Base-by-base conservation (phyloP, 1,139 yeast genomes). In the Lodderomyces margitis region DNA sequence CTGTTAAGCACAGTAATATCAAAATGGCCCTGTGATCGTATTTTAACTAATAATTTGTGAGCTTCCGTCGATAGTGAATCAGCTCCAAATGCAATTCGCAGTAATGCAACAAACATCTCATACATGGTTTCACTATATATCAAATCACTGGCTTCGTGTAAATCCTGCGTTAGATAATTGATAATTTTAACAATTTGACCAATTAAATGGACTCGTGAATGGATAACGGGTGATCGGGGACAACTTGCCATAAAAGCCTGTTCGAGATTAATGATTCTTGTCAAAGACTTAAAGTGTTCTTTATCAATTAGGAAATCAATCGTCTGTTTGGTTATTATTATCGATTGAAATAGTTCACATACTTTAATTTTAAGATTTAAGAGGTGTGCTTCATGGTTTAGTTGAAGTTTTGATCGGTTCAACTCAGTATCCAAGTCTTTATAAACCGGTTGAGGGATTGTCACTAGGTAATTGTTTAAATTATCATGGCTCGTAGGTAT, bases 21-120 rank as follows among this genome's bases (percentile, higher is more conserved):
- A 16, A 46, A 48, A 42, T 53, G 50, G 50, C 57, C 48, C 34
- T 54, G 53, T 3, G 46, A 42, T 39, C 79, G 51, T 4, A 70
- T 51, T 12, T 57, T 50, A 5, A 51, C 43, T 32, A 74, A 48
- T 19, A 76, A 51, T 36, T 60, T 53, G 25, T 58, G 56, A 2
- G 76, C 76, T 34, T 67, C 66, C 2, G 54, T 45, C 2, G 70
- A 58, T 6, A 75, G 56, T 5, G 68, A 62, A 42, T 66, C 74
- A 2, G 74, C 58, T 16, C 80, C 77, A 53, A 80, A 78, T 2
- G 83, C 81, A n/a, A 80, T 73, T 43, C 82, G 58, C 56, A 80
- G 74, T 27, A 81, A 57, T 0, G 73, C 70, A 7, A 81, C 79
- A 43, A 76, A 66, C 39, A 79, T 56, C 46, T 70, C 83, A 51